Evolutionary conservation across 2,329 filamentous ascomycete species (phyloP), one percentile per base, ranked within the genome.

Genomic region (Lachnellula cervina): DNA sequence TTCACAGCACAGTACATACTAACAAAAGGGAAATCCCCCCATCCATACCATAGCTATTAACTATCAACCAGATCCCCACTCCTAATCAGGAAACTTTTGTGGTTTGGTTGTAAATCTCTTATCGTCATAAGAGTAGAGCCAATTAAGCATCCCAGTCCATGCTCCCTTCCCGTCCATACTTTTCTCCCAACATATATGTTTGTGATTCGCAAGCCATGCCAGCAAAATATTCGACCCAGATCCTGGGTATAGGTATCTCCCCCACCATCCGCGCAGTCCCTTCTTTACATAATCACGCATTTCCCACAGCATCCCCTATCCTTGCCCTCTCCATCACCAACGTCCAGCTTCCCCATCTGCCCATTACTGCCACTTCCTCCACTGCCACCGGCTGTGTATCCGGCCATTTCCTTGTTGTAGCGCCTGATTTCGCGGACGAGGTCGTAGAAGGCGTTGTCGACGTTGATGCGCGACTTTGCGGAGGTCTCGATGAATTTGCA

Each of bases 401-500:
- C 90, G 59, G 92, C 91, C 86, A 97, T 95, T 71, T 97, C 93
- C 73, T 94, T 93, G 84, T 99, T 97, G 77, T 96, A 97, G 76
- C 90, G 88, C 76, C 94, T 86, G 70, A 99, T 99, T 73, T 97
- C 94, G 72, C 94, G 88, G 57, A 99, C 94, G 66, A 97, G 92
- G 72, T 97, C 92, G 81, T 93, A 97, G 77, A 99, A 99, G 54
- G 93, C 91, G 76, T 95, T 92, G 76, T 99, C 94, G 68, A 99
- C 94, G 71, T 97, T 97, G 79, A 94, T 95, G 72, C 93, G 88
- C 60, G 92, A 96, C 78, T 97, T 99, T 64, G 94, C 94, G 43
- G 94, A 99, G 13, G 94, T 97, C 80, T 99, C 94, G 77, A 97
- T 96, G 78, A 97, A 99, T 72, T 94, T 95, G 87, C 94, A 99